Conservation (phyloP, 1,139 yeast genomes). For the Sugiyamaella castrensis region DNA sequence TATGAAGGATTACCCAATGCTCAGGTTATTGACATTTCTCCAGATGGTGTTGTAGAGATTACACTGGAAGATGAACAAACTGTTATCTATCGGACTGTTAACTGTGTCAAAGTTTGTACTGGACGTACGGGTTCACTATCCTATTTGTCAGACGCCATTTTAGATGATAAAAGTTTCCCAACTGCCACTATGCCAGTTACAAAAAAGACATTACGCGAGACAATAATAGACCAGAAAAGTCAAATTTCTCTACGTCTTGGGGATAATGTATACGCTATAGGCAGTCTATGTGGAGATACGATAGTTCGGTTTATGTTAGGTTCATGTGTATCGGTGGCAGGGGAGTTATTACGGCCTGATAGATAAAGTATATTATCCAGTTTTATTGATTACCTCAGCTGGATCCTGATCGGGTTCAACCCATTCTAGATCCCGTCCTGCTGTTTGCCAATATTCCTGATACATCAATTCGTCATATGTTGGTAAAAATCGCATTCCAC, state of each 20-base stretch:
- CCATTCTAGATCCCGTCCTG: slow-evolving; percentile 78
- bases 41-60: slow-evolving; percentile 25
- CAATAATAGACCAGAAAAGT: background rate
- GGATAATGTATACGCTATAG: slow-evolving; percentile 30
- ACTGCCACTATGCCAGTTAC: slow-evolving; percentile 3
- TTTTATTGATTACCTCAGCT: background rate
- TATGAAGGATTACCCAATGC: slow-evolving; percentile 36
- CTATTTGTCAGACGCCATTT: slow-evolving; percentile 18
- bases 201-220: slow-evolving; percentile 11
- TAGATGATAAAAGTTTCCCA: background rate
- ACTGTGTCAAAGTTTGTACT: slow-evolving; percentile 27
- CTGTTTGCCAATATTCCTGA: slow-evolving; percentile 75
- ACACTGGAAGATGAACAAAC: slow-evolving; percentile 20
- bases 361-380: too few species aligned
- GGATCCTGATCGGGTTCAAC: slow-evolving; percentile 80
- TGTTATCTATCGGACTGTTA: slow-evolving; percentile 17
- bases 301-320: slow-evolving; percentile 36
- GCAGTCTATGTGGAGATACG: slow-evolving; percentile 37
- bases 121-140: slow-evolving; percentile 34
- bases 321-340: slow-evolving; percentile 24
- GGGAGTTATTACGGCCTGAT: background rate
- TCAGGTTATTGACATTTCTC: slow-evolving; percentile 22
- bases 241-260: slow-evolving; percentile 16
- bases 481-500: slow-evolving; percentile 46
- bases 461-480: slow-evolving; percentile 64